phyloP scores from a whole-genome alignment of 2,329 filamentous ascomycete genomes.

The Trichothecium sympodiale region DNA sequence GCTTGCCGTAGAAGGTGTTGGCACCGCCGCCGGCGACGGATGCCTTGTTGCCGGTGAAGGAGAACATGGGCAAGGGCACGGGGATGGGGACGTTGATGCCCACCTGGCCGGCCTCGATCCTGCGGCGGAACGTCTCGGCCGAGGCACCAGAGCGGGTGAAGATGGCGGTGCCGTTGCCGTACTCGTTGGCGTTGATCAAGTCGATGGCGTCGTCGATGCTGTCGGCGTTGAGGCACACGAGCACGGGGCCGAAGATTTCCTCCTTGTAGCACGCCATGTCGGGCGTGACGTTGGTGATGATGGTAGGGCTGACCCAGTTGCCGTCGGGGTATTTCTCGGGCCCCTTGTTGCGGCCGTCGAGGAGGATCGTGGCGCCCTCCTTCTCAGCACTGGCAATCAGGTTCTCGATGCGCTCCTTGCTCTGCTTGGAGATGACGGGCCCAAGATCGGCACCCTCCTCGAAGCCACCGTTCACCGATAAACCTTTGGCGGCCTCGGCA shows the following conservation, averaged over 20 bases:
- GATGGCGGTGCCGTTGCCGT: conserved; percentile 78
- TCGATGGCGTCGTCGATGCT: conserved; percentile 72
- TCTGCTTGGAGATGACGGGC: conserved; percentile 70
- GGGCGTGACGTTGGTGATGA: conserved; percentile 70
- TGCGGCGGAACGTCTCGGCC: conserved; percentile 65
- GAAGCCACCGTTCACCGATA: conserved; percentile 72
- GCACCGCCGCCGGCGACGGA: conserved; percentile 83
- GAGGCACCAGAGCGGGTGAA: conserved; percentile 72
- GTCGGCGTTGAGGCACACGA: conserved; percentile 69
- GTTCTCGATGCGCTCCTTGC: conserved; percentile 66
- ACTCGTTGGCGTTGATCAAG: conserved; percentile 76
- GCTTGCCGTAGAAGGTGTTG: conserved; percentile 90
- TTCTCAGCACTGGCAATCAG: conserved; percentile 67
- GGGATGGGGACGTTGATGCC: conserved; percentile 78
- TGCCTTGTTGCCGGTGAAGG: conserved; percentile 74
- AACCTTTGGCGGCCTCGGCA: conserved; percentile 60
- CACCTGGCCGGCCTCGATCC: conserved; percentile 77
- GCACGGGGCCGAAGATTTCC: conserved; percentile 77
- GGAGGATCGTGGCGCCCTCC: conserved; percentile 72
- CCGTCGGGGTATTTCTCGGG: conserved; percentile 72
- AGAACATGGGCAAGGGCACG: conserved; percentile 60
- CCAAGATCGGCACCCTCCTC: conserved; percentile 71
- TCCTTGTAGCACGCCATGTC: conserved; percentile 78
- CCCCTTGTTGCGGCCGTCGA: conserved; percentile 67
- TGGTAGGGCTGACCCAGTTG: conserved; percentile 76